Base-by-base conservation (phyloP, 257 asterid genomes). In the Forsythia viridissima region DNA sequence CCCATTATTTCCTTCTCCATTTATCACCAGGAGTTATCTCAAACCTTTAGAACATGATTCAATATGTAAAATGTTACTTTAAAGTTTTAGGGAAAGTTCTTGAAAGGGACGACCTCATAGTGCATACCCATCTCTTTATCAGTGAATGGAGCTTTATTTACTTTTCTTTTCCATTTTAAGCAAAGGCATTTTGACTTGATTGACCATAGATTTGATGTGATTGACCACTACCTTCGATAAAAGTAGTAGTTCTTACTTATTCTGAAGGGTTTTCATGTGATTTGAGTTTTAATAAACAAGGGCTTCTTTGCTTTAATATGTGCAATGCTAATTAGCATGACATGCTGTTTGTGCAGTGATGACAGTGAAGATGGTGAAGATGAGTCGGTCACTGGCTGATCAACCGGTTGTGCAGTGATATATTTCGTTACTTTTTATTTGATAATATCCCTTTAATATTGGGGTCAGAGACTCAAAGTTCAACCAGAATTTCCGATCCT, bases 361-460 rank as follows among this genome's bases (percentile, higher is more conserved):
- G 97, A 83, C 79, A 90, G 96, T 48, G 97, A 90, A 71, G 89
- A 79, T 66, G 84, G 93, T 40, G 97, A 86, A 63, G 89, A 87
- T 24, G 96, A 88, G 51, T 20, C 57, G 37, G 80, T 80, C 34
- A 85, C 82, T 77, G 78, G 86, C 81, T 90, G 71, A 83, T 70
- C 61, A 24, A 7, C 30, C 61, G 65, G 52, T 46, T 71, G 74
- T 70, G 13, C 16, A 57, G 5, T 59, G 18, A 52, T 61, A 65
- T 4, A 16, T 67, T 48, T 57, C 34, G 41, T 65, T 12, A 52
- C 36, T 51, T 37, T 46, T 70, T 39, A n/a, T 69, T 36, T 1
- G 21, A 20, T 37, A 68, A 24, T 72, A 8, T 79, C 69, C 69
- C 38, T 65, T n/a, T 51, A 68, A 36, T 73, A 75, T 79, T 11